Evolutionary conservation across 1,284 basidiomycete genomes (phyloP), one percentile per base, ranked within the genome.

Genomic region (Filobasidium uniguttulatum): DNA sequence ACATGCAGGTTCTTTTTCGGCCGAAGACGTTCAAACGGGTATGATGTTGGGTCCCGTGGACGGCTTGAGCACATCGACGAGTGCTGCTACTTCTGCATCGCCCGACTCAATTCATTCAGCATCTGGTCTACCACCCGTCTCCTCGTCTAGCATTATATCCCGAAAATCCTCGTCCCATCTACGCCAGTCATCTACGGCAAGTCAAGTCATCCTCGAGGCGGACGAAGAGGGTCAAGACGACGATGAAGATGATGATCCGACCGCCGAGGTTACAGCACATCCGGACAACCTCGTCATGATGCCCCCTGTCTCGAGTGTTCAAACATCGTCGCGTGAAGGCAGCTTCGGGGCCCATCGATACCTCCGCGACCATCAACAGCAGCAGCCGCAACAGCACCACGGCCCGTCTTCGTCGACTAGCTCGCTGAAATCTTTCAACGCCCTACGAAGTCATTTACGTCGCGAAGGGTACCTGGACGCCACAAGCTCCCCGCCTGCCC

Each of bases 1-100:
- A 20, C 85, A 93, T 64, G 89, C 85, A 1, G 89, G 89, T 5
- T 93, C 88, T 0, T 94, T 93, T 71, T 90, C 86, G 57, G 82
- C 77, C 30, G 84, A 87, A 62, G 89, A 94, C 63, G 83, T 94
- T 1, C 82, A 91, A 64, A 79, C 86, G 49, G 89, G 89, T 31
- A 85, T 82, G 66, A 70, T 93, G 56, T 83, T 85, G 1, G 60
- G 62, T 9, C 67, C 69, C 5, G 62, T 64, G 9, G n/a, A n/a
- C n/a, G n/a, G n/a, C n/a, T n/a, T n/a, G n/a, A n/a, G 33, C 29
- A 49, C 46, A 29, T 48, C n/a, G 48, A 17, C 36, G 37, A 48
- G 17, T 44, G 20, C 12, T 40, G 49, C 26, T n/a, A n/a, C n/a
- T n/a, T n/a, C n/a, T n/a, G n/a, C n/a, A n/a, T n/a, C n/a, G n/a